Evolutionary conservation across 2,329 filamentous ascomycete species (phyloP).

Genomic region (Beauveria sp.): DNA sequence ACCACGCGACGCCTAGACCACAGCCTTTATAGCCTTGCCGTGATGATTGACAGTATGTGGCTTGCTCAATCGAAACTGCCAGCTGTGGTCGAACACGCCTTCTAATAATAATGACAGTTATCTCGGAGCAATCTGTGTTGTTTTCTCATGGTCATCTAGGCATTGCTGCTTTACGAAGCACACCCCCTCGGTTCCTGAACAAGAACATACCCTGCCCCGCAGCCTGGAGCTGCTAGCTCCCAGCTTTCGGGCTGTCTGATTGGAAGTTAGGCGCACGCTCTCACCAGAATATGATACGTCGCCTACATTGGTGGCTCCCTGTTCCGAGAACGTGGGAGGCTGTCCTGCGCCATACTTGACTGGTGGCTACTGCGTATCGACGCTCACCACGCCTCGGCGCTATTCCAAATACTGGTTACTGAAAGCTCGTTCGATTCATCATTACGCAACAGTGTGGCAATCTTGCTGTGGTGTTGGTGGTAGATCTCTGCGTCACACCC

Average conservation of each 20-base stretch:
- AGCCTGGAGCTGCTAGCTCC: background rate
- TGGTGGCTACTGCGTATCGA: background rate
- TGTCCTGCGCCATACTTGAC: background rate
- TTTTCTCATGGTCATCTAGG: background rate
- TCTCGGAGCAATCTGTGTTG: background rate
- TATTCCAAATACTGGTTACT: slow-evolving; percentile 3
- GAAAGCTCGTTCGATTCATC: background rate
- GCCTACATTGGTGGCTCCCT: slow-evolving; percentile 10
- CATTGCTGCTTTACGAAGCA: background rate
- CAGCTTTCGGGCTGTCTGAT: slow-evolving; percentile 12
- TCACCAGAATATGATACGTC: slow-evolving; percentile 14
- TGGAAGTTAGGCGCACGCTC: slow-evolving; percentile 12
- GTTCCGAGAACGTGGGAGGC: slow-evolving; percentile 1
- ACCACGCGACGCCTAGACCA: background rate
- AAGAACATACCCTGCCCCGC: background rate
- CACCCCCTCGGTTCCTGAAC: no score
- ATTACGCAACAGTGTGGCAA: background rate
- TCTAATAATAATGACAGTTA: background rate
- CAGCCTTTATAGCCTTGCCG: background rate
- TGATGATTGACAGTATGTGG: background rate
- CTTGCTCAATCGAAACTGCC: background rate
- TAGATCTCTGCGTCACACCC: background rate
- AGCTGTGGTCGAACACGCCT: background rate
- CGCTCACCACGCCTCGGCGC: background rate
- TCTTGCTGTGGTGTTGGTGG: background rate